Conservation (phyloP, 2,329 filamentous ascomycete genomes). For the Knufia petricola region DNA sequence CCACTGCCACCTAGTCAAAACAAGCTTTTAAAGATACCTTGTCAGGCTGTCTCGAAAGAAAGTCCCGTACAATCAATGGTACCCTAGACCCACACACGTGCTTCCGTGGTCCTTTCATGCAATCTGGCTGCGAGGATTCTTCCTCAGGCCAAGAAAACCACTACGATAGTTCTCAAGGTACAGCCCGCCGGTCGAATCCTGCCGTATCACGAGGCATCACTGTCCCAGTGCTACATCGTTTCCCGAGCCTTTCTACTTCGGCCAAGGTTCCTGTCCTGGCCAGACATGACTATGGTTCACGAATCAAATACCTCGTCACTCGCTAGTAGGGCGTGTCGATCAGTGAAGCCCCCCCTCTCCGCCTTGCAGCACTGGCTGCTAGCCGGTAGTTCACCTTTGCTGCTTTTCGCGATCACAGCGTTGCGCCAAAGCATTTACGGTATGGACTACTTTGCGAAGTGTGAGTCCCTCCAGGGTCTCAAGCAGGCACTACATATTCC, state of each 20-base stretch:
- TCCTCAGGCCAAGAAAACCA: not conserved
- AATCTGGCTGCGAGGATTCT: not conserved
- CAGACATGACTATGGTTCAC: not conserved
- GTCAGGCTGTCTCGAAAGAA: constrained; percentile 2
- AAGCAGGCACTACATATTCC: not conserved
- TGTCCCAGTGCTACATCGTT: not conserved
- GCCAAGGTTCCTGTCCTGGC: not conserved
- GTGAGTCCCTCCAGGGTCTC: not conserved
- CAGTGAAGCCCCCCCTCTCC: not conserved
- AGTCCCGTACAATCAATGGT: not conserved
- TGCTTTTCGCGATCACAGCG: not conserved
- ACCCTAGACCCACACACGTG: not conserved
- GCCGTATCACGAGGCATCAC: not conserved
- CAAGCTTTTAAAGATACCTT: not conserved
- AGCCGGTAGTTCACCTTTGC: not conserved
- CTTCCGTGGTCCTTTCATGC: not conserved
- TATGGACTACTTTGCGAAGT: not conserved
- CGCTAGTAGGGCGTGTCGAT: not conserved
- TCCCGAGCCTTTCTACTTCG: constrained; percentile 1
- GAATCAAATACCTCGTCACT: not conserved
- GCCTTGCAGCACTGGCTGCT: not conserved
- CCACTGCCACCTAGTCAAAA: not conserved
- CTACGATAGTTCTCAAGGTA: no score
- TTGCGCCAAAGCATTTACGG: not conserved
- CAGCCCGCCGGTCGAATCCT: not conserved